Base-by-base conservation (phyloP, 768 basidiomycete species). In the Trametes cubensis region DNA sequence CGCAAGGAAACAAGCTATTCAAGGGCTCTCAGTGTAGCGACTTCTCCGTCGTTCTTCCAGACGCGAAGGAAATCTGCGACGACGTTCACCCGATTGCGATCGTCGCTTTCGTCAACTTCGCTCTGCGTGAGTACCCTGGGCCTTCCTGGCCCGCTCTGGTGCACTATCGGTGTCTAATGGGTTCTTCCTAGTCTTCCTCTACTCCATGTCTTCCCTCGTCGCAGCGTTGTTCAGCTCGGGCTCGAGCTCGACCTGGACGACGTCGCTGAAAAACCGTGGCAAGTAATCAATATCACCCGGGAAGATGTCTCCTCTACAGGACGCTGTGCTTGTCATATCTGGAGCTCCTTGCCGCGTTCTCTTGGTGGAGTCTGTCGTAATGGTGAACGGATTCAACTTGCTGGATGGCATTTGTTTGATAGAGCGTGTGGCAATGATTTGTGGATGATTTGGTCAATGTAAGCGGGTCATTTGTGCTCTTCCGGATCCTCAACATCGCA, bases 61-160 rank as follows among this genome's bases (percentile, higher is more conserved):
- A 4, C 17, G 34, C 51, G 2, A 53, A 48, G 18, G 40, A 54
- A 17, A 55, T 61, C 23, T 61, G 60, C 23, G 53, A 55, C 4
- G 60, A 55, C 20, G 23, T 55, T 1, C 52, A 61, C 25, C 60
- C 60, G 13, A 55, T 61, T 39, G 60, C 45, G 15, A 49, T 55
- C 23, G 13, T 49, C 10, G 52, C 38, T 0, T 61, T 61, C 46
- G 46, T 55, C n/a, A 49, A 54, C 20, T 38, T 39, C 20, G 46
- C 39, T 4, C 23, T 61, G 6, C n/a, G 60, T 61, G 23, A 40
- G 60, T 61, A 21, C 6, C 47, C 4, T 5, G 10, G 4, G 3
- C 11, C 7, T 13, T 48, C 25, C 17, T 25, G 8, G 20, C n/a
- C n/a, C n/a, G n/a, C n/a, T n/a, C n/a, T n/a, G n/a, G n/a, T n/a